These are phyloP conservation scores for Kernera saxatilis DNA, from an alignment of 345 rosid species.

Conservation along the genomic window DNA sequence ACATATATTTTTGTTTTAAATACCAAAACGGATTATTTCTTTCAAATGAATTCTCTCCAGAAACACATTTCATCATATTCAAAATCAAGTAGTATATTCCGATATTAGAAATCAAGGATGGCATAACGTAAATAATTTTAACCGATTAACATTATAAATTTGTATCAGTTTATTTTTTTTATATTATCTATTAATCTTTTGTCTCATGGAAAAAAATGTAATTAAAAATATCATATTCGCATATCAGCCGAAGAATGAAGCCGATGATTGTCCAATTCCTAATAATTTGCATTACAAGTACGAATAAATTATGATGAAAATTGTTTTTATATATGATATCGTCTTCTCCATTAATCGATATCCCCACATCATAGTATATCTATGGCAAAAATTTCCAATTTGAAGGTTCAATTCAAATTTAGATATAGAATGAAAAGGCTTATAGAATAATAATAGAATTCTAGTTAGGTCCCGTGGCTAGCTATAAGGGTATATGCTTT, in stretches of 20 bases:
- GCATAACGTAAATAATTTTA: not conserved
- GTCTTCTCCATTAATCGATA: not conserved
- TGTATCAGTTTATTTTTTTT: not conserved
- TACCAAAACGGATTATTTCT: not conserved
- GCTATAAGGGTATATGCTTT: constrained; percentile 29
- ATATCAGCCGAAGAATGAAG: not conserved
- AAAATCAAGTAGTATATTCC: too few relatives aligned
- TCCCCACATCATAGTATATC: not conserved
- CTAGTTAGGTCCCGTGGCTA: constrained; percentile 30
- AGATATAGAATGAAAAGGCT: not conserved
- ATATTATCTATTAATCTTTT: not conserved
- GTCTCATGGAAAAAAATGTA: not conserved
- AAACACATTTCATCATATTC: not conserved
- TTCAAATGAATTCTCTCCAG: not conserved
- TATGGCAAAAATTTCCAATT: not conserved
- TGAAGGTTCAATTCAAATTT: constrained; percentile 13
- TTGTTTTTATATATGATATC: not conserved
- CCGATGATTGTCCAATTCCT: not conserved
- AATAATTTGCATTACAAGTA: not conserved
- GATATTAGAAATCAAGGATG: not conserved
- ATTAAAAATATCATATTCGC: not conserved
- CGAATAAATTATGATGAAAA: not conserved
- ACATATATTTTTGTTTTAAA: not conserved
- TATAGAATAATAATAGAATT: constrained; percentile 4
- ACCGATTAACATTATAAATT: not conserved